Base-by-base conservation (phyloP, 1,139 yeast genomes). In the Pichia sp. region DNA sequence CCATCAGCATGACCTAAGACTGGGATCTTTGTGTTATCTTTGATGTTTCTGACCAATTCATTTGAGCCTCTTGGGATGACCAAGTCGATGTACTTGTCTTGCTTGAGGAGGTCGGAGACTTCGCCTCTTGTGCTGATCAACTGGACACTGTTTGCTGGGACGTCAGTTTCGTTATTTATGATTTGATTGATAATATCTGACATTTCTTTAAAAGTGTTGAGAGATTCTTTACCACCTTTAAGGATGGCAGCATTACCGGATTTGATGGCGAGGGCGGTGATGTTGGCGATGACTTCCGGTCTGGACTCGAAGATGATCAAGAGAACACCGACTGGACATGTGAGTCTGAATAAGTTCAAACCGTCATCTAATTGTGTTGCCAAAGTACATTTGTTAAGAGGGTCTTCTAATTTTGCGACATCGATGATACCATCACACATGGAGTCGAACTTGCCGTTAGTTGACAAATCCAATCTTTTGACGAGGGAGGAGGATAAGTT, bases 1-100 rank as follows among this genome's bases (percentile, higher is more conserved):
- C 99, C 99, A 67, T 93, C 99, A 10, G 99, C 99, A 66, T 94
- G 99, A 46, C 99, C 99, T 66, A 94, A 71, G 7, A 94, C 99
- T 4, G 99, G 97, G 57, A 94, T 94, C 65, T 90, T 89, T 28
- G 99, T 93, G 62, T 81, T 80, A 36, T 79, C 75, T 67, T 94
- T 93, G 66, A 94, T 90, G 65, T 75, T 79, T 57, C 87, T 79
- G 21, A 94, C 99, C 53, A 94, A 76, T 53, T 81, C 94, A 60
- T 93, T 93, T 32, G 96, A 87, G 8, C 99, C 99, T 62, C 99
- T 78, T 52, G 99, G 99, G 59, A 94, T 89, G 33, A 94, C 99
- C 66, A 94, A 75, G 64, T 94, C 99, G 53, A 94, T 93, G 66
- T 85, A 88, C 60, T 77, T 79, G 66, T 93, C 99, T 67, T 93